Evolutionary conservation across 345 rosid species (phyloP).

Genomic region (Populus deltoides): DNA sequence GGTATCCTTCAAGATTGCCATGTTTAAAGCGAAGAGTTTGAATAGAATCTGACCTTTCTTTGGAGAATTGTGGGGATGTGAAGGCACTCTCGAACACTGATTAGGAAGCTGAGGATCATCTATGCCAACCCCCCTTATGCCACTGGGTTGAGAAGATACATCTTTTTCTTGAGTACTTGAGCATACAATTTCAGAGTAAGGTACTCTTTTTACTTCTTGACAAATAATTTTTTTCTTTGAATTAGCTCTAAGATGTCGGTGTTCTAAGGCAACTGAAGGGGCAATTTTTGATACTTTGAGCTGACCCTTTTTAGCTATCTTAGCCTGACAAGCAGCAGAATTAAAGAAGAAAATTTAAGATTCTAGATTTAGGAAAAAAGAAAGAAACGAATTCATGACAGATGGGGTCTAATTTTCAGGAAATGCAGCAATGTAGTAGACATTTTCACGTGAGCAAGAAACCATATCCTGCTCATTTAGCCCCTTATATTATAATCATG

Average conservation of each 20-base stretch:
- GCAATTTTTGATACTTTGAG: slow-evolving; percentile 39
- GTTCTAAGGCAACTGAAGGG: slow-evolving; percentile 30
- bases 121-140: slow-evolving; percentile 6
- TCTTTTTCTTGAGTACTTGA: slow-evolving; percentile 22
- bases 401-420: not conserved
- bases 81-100: slow-evolving; percentile 22
- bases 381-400: not conserved
- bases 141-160: slow-evolving; percentile 14
- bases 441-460: not conserved
- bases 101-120: slow-evolving; percentile 17
- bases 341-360: not conserved
- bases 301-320: slow-evolving; percentile 39
- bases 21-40: not conserved
- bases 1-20: not conserved
- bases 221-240: slow-evolving; percentile 10
- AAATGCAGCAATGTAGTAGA: not conserved
- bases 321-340: slow-evolving; percentile 42
- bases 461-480: not conserved
- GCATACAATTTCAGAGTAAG: slow-evolving; percentile 5
- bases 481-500: not conserved
- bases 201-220: slow-evolving; percentile 17
- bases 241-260: slow-evolving; percentile 22
- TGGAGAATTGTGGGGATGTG: slow-evolving; percentile 19
- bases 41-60: slow-evolving; percentile 33
- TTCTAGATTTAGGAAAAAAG: not conserved